Base-by-base conservation (phyloP, 2,329 filamentous ascomycete species). In the Madurella mycetomatis region DNA sequence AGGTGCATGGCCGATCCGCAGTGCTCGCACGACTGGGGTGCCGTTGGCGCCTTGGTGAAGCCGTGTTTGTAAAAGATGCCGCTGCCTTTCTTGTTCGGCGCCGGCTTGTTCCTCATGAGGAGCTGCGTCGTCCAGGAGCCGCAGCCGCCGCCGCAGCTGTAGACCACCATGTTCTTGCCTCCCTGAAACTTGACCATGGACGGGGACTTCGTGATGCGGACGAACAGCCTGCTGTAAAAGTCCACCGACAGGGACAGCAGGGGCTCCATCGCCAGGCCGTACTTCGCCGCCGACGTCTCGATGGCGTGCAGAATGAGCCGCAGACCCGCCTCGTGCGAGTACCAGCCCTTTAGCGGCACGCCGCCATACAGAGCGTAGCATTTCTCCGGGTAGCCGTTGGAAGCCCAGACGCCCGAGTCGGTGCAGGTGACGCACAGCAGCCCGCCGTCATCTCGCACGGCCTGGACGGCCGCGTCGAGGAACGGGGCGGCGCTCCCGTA, bases 401-500 rank as follows among this genome's bases (percentile, higher is more conserved):
- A 96, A 1, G 92, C 92, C 81, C 92, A 99, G 2, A 99, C 90
- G 9, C 88, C 91, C 9, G 92, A 92, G 70, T 99, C 94, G 0
- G 94, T 99, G 72, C 94, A 99, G 1, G 94, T 99, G 5, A 99
- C 88, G 68, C 92, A 96, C 4, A 99, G 79, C 40, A 99, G 77
- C 4, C 94, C 94, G 1, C 92, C 92, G 63, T 96, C 90, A 60
- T 87, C 82, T 47, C 80, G 84, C 8, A 96, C 81, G 1, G 89
- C 84, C 71, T 96, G 92, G 9, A 99, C 77, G 1, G 94, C 91
- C 1, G 90, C 85, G 67, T 99, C 94, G 51, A 99, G 80, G 70
- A 99, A 99, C 1, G 90, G 88, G 9, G 89, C 90, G 1, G 92
- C 94, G 0, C 90, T 95, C 41, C 94, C 94, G 65, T 99, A 99